Evolutionary conservation across 169 alveolate genomes (phyloP).

Genomic region (Babesia microti): DNA sequence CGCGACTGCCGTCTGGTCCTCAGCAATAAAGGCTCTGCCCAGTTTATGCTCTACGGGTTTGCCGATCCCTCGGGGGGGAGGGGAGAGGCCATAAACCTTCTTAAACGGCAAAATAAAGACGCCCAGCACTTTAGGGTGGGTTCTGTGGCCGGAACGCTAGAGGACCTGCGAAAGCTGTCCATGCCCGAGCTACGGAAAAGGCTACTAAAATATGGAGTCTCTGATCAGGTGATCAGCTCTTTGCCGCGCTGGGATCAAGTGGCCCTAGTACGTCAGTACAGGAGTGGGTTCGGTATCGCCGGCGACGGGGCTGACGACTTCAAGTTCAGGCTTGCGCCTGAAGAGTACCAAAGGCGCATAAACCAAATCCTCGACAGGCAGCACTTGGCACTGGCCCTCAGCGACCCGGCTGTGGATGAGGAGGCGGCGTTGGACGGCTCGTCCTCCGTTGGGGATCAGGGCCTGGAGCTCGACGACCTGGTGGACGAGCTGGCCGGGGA

Average conservation of each 20-base stretch:
- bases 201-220: conserved; percentile 64
- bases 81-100: conserved; percentile 69
- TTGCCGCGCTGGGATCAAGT: conserved; percentile 80
- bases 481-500: conserved; percentile 32
- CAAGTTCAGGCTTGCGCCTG: conserved; percentile 57
- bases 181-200: conserved; percentile 69
- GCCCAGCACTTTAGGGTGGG: conserved; percentile 5
- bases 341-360: conserved; percentile 61
- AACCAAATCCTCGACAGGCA: conserved; percentile 52
- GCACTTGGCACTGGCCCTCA: conserved; percentile 54
- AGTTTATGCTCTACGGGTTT: conserved; percentile 62
- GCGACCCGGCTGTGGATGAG: conserved; percentile 63
- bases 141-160: conserved; percentile 47
- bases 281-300: conserved; percentile 59
- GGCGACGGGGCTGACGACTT: conserved; percentile 29
- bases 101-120: conserved; percentile 50
- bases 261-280: conserved; percentile 70
- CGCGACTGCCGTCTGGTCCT: conserved; percentile 65
- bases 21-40: conserved; percentile 63
- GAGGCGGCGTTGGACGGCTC: conserved; percentile 15
- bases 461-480: conserved; percentile 23
- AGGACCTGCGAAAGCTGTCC: conserved; percentile 70
- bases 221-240: conserved; percentile 64
- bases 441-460: conserved; percentile 11
- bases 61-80: conserved; percentile 80